phyloP scores from a whole-genome alignment of 169 alveolate species.

The Neospora caninum region DNA sequence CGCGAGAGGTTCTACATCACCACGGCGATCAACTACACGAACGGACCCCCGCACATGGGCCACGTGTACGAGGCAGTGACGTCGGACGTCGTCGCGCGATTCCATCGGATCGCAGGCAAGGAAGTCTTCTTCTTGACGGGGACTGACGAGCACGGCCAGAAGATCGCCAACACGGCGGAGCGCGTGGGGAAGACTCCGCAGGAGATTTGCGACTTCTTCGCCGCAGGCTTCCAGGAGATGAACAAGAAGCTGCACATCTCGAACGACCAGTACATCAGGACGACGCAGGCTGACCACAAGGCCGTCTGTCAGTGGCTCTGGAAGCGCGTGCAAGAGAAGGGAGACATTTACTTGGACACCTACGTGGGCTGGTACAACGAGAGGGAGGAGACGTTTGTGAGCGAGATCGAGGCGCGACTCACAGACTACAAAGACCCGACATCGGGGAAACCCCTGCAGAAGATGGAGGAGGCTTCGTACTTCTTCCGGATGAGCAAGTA shows the following conservation, averaged over 20 bases:
- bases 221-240: slow-evolving; percentile 60
- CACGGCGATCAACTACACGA: slow-evolving; percentile 93
- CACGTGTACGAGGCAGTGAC: slow-evolving; percentile 87
- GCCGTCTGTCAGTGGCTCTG: slow-evolving; percentile 81
- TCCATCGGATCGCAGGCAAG: slow-evolving; percentile 82
- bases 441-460: slow-evolving; percentile 81
- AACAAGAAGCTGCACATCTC: slow-evolving; percentile 69
- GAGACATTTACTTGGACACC: slow-evolving; percentile 75
- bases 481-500: slow-evolving; percentile 91
- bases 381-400: slow-evolving; percentile 91
- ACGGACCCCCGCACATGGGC: slow-evolving; percentile 95
- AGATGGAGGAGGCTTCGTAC: slow-evolving; percentile 89
- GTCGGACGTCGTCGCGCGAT: slow-evolving; percentile 81
- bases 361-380: slow-evolving; percentile 92
- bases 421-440: slow-evolving; percentile 86
- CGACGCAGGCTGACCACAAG: slow-evolving; percentile 86
- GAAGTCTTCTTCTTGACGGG: slow-evolving; percentile 88
- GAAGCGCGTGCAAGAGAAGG: slow-evolving; percentile 78
- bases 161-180: slow-evolving; percentile 90
- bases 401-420: slow-evolving; percentile 90
- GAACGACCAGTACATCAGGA: slow-evolving; percentile 85
- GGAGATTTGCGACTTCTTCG: slow-evolving; percentile 82
- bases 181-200: slow-evolving; percentile 81
- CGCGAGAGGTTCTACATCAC: slow-evolving; percentile 78
- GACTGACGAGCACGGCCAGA: slow-evolving; percentile 94